phyloP scores from a whole-genome alignment of 1,284 basidiomycete species.

The Ceratorhiza oryzae-sativae region DNA sequence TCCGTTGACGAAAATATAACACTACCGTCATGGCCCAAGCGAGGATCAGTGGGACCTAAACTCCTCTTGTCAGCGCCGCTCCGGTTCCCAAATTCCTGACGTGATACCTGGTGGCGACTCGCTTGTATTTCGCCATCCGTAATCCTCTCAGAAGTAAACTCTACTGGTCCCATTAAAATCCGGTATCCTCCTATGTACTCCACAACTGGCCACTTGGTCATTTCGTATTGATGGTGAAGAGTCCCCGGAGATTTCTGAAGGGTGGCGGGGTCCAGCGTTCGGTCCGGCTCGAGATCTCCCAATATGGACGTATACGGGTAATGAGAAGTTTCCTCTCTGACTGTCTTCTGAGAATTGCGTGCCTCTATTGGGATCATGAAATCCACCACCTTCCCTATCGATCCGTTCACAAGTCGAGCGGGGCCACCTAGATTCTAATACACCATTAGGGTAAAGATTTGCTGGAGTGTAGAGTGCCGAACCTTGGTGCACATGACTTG shows the following conservation, averaged over 20 bases:
- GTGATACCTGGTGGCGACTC: slow-evolving; percentile 46
- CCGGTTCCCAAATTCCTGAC: background rate
- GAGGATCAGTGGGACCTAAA: slow-evolving; percentile 75
- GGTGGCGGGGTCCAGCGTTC: background rate
- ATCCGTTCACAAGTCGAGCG: slow-evolving; percentile 41
- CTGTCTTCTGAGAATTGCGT: slow-evolving; percentile 2
- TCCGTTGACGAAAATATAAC: too few species aligned
- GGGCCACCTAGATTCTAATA: slow-evolving; percentile 33
- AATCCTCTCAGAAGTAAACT: slow-evolving; percentile 44
- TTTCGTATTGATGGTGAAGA: slow-evolving; percentile 1
- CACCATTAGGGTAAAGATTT: background rate
- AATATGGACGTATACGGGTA: background rate
- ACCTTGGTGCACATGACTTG: slow-evolving; percentile 42
- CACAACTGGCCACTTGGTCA: slow-evolving; percentile 40
- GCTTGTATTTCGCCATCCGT: slow-evolving; percentile 45
- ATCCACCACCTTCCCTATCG: slow-evolving; percentile 38
- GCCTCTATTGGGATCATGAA: slow-evolving; percentile 24
- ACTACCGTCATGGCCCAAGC: slow-evolving; percentile 65
- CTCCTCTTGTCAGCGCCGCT: background rate
- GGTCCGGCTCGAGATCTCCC: slow-evolving; percentile 15
- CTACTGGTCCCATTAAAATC: slow-evolving; percentile 35
- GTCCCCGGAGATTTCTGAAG: background rate
- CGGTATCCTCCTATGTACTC: slow-evolving; percentile 34
- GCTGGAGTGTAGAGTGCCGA: background rate
- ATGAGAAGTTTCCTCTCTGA: background rate